phyloP scores from a whole-genome alignment of 345 rosid genomes.

The Theobroma cacao region DNA sequence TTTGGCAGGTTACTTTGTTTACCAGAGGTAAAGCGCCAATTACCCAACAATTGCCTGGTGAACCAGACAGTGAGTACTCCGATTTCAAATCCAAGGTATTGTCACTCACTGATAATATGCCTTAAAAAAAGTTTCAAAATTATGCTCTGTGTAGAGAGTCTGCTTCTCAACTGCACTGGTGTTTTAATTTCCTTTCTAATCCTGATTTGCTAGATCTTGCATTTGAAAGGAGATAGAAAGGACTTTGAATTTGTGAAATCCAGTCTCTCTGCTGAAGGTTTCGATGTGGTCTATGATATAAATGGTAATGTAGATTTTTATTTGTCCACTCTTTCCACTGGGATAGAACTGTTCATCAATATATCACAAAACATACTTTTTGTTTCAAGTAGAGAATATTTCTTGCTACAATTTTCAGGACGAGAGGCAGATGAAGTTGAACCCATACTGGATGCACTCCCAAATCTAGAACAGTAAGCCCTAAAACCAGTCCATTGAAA shows the following conservation, averaged over 20 bases:
- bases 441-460: conserved; percentile 89
- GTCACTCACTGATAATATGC: background rate
- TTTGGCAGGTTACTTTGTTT: conserved; percentile 80
- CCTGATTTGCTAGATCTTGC: conserved; percentile 62
- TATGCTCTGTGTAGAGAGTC: background rate
- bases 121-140: background rate
- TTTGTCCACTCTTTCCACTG: background rate
- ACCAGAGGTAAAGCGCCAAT: conserved; percentile 92
- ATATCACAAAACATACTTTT: background rate
- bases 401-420: conserved; percentile 43
- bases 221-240: conserved; percentile 94
- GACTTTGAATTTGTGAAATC: conserved; percentile 95
- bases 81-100: conserved; percentile 87
- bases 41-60: conserved; percentile 83
- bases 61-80: conserved; percentile 80
- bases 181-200: background rate
- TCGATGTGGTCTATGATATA: conserved; percentile 90
- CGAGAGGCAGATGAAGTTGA: conserved; percentile 89
- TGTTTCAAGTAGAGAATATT: background rate
- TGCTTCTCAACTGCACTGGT: background rate
- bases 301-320: conserved; percentile 51
- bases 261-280: conserved; percentile 91
- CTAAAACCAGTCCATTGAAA: conserved; percentile 8
- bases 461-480: conserved; percentile 87
- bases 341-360: background rate